Conservation (phyloP, 2,329 filamentous ascomycete species). For the Chaetomium globosum region DNA sequence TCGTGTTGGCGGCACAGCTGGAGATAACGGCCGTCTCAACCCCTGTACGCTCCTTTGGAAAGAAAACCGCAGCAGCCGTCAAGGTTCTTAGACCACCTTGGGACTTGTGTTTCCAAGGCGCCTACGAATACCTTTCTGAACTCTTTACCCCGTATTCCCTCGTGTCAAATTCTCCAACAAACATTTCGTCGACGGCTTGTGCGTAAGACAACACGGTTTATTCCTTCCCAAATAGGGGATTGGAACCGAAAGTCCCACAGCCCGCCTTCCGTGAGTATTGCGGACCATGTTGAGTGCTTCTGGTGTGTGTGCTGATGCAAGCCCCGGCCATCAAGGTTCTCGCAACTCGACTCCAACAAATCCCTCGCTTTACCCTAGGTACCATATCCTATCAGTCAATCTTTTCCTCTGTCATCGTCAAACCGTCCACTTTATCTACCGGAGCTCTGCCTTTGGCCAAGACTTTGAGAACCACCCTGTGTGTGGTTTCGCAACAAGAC, state of each 20-base stretch:
- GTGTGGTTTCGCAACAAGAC: background rate
- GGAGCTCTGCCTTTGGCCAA: background rate
- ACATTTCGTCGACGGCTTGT: background rate
- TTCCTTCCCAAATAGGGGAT: background rate
- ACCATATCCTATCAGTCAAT: background rate
- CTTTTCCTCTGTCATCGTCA: background rate
- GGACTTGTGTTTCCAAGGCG: background rate
- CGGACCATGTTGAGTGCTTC: constrained; percentile 1
- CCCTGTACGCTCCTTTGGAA: background rate
- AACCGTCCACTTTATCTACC: background rate
- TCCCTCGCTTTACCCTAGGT: background rate
- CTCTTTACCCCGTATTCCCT: background rate
- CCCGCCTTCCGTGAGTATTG: background rate
- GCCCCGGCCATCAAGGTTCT: constrained; percentile 25
- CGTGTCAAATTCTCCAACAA: background rate
- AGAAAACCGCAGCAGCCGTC: background rate
- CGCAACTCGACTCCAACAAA: background rate
- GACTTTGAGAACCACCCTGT: background rate
- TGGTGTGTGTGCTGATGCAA: constrained; percentile 11
- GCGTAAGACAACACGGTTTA: background rate
- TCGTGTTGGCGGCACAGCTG: constrained; percentile 1
- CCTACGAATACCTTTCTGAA: background rate
- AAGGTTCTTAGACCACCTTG: background rate
- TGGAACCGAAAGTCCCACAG: background rate
- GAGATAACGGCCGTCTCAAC: background rate